These are phyloP conservation scores for Mortierella sp. DNA, from an alignment of 371 early-diverging fungal genomes.

Conservation along the genomic window DNA sequence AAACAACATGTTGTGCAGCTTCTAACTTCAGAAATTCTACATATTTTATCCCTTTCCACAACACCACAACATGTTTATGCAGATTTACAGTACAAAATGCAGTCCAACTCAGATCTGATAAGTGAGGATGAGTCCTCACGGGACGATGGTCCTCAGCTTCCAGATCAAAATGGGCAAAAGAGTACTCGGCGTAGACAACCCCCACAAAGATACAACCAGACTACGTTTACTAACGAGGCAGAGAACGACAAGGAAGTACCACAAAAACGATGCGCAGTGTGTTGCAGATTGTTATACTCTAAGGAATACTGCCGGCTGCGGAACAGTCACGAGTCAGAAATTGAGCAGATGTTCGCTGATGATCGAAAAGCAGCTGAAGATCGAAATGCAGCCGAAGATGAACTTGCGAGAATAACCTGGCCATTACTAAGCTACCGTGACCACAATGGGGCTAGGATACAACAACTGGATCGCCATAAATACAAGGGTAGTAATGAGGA, in stretches of 20 bases:
- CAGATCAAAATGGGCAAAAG: slow-evolving; percentile 11
- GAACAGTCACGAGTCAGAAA: slow-evolving; percentile 1
- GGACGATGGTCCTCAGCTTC: slow-evolving; percentile 8
- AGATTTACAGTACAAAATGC: no score
- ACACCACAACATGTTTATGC: no score
- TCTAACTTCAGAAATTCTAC: no score
- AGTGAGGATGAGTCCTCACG: slow-evolving; percentile 3
- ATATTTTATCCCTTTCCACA: no score
- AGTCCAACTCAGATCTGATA: not conserved
- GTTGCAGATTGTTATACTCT: slow-evolving; percentile 11
- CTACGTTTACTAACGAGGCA: slow-evolving; percentile 17
- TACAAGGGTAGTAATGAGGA: slow-evolving; percentile 2
- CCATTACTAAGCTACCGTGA: slow-evolving; percentile 16
- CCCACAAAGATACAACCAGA: not conserved
- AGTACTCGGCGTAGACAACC: not conserved
- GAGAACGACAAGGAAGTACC: slow-evolving; percentile 18
- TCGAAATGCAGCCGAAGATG: slow-evolving; percentile 2
- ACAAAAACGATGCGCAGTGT: slow-evolving; percentile 15
- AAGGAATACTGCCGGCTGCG: slow-evolving; percentile 11
- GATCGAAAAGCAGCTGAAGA: slow-evolving; percentile 4
- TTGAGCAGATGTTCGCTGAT: slow-evolving; percentile 12
- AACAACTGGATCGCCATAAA: slow-evolving; percentile 13
- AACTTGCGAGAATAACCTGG: slow-evolving; percentile 7
- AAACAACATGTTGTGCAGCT: no score
- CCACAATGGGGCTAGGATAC: slow-evolving; percentile 8